Percentiles rank a stretch among this genome's conserved stretches.
phyloP scores from a whole-genome alignment of 805 yeast genomes.

The Barnettozyma sp. region DNA sequence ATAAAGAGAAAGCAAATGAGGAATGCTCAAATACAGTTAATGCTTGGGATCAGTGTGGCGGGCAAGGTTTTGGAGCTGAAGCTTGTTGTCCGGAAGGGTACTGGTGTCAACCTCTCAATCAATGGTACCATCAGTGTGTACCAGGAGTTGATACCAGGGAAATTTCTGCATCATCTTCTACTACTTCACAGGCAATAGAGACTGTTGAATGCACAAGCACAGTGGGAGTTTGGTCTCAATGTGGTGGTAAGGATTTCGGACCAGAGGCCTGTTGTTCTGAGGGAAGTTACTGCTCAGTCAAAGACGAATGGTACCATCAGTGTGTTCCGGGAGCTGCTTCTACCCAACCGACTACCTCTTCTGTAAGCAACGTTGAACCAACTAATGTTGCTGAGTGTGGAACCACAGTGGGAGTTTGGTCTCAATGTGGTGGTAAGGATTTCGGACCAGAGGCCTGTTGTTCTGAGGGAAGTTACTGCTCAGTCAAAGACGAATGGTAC shows the following conservation, averaged over 20 bases:
- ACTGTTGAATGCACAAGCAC: background rate
- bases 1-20: background rate
- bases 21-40: background rate
- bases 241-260: conserved; percentile 16
- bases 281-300: conserved; percentile 11
- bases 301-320: conserved; percentile 14
- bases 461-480: conserved; percentile 10
- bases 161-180: background rate
- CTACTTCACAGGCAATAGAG: background rate
- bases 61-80: conserved; percentile 9
- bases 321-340: conserved; percentile 8
- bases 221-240: conserved; percentile 10
- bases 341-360: background rate
- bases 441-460: conserved; percentile 13
- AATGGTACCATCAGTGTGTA: conserved; percentile 15
- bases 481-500: conserved; percentile 11
- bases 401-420: conserved; percentile 6
- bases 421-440: conserved; percentile 17
- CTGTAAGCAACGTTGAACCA: conserved; percentile 1
- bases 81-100: conserved; percentile 12
- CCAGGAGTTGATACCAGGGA: background rate
- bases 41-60: conserved; percentile 18
- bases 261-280: conserved; percentile 12
- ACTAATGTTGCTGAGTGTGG: background rate
- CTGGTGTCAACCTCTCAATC: conserved; percentile 10